phyloP scores from a whole-genome alignment of 768 basidiomycete genomes.

The Psilocybe subaeruginosa region DNA sequence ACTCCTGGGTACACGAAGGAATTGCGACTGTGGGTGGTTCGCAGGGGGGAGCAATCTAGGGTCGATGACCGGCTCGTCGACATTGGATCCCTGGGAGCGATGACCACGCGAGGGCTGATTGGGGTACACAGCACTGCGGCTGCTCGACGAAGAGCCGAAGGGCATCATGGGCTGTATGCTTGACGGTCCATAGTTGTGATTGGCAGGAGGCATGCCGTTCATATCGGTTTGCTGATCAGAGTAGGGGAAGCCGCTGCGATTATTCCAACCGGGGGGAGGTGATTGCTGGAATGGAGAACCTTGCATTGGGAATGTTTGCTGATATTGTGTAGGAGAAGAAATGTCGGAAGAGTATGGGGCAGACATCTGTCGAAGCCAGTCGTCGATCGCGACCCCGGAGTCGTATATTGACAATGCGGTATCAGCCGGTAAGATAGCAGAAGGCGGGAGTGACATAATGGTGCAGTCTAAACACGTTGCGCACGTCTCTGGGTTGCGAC shows the following conservation, averaged over 20 bases:
- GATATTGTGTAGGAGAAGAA: conserved; percentile 1
- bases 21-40: conserved; percentile 8
- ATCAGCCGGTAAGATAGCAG: conserved; percentile 40
- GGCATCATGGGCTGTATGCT: conserved; percentile 3
- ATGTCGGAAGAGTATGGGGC: no score
- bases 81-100: conserved; percentile 13
- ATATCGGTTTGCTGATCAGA: conserved; percentile 6
- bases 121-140: neutral
- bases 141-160: neutral
- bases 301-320: conserved; percentile 6
- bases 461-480: conserved; percentile 65
- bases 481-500: conserved; percentile 39
- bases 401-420: conserved; percentile 44
- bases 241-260: conserved; percentile 8
- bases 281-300: conserved; percentile 14
- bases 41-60: conserved; percentile 14
- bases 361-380: conserved; percentile 63
- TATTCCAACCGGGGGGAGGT: conserved; percentile 3
- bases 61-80: conserved; percentile 15
- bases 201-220: no score
- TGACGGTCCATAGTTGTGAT: no score
- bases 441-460: conserved; percentile 51
- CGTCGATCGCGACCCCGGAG: conserved; percentile 50
- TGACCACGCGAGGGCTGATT: neutral
- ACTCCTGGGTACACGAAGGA: conserved; percentile 21